Evolutionary conservation across 768 basidiomycete species (phyloP).

Genomic region (Lactarius akahatsu): DNA sequence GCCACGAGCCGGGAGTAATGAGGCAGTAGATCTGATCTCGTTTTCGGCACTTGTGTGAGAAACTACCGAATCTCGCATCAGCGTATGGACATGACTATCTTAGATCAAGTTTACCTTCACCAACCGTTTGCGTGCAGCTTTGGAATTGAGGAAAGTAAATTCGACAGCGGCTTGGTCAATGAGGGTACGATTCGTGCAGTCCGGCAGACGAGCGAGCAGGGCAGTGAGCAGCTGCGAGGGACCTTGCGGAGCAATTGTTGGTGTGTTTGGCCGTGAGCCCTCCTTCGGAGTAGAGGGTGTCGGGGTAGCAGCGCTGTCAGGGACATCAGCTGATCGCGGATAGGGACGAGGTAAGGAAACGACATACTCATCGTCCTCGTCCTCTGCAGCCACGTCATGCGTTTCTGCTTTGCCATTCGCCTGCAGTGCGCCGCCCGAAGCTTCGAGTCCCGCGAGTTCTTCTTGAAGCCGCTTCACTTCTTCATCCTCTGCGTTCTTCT

Average conservation of each 20-base stretch:
- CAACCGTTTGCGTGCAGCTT: slow-evolving; percentile 90
- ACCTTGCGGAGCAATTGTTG: slow-evolving; percentile 78
- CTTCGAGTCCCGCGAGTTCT: slow-evolving; percentile 65
- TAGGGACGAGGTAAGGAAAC: slow-evolving; percentile 27
- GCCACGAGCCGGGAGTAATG: slow-evolving; percentile 91
- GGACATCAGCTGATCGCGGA: background rate
- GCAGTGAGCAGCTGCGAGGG: slow-evolving; percentile 92
- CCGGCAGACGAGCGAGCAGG: slow-evolving; percentile 85
- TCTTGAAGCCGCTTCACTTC: slow-evolving; percentile 75
- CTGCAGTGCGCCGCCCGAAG: slow-evolving; percentile 33
- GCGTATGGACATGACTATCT: too few relatives aligned
- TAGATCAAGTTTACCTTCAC: slow-evolving; percentile 57
- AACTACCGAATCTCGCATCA: slow-evolving; percentile 47
- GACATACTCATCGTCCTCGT: slow-evolving; percentile 33
- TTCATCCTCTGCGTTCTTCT: slow-evolving; percentile 60
- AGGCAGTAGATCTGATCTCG: slow-evolving; percentile 84
- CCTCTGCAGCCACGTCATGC: slow-evolving; percentile 29
- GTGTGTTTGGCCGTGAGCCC: slow-evolving; percentile 52
- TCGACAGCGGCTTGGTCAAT: slow-evolving; percentile 95
- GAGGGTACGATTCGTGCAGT: slow-evolving; percentile 85
- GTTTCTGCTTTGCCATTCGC: slow-evolving; percentile 25
- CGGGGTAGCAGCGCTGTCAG: slow-evolving; percentile 51
- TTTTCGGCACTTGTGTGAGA: slow-evolving; percentile 80
- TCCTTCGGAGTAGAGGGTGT: slow-evolving; percentile 64
- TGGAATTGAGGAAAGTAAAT: slow-evolving; percentile 95